Percentiles rank a stretch among this genome's conserved stretches.
These are phyloP conservation scores for Verticillium nubilum DNA, from an alignment of 2,329 filamentous ascomycete species.

Conservation along the genomic window DNA sequence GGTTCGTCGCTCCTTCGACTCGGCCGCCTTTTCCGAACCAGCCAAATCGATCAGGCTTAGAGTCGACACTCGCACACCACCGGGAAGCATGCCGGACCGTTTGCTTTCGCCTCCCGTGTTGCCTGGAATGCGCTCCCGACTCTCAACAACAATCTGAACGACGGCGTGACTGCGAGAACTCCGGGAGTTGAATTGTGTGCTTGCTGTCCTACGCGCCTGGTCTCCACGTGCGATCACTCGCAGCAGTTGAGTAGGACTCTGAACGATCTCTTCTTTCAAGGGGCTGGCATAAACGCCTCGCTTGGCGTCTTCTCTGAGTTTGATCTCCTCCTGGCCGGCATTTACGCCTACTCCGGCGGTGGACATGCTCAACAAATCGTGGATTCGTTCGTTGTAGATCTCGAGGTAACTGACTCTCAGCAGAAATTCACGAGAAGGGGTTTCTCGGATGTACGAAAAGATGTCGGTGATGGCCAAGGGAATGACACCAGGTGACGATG, in stretches of 20 bases:
- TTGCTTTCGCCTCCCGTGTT: constrained; percentile 51
- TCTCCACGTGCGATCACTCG: constrained; percentile 94
- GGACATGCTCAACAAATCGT: constrained; percentile 81
- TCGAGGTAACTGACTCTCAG: constrained; percentile 96
- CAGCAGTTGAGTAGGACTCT: constrained; percentile 91
- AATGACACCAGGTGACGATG: constrained; percentile 91
- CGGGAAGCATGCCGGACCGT: constrained; percentile 66
- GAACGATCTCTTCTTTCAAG: constrained; percentile 96
- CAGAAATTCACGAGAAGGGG: constrained; percentile 87
- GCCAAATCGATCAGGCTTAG: constrained; percentile 94
- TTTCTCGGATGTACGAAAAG: constrained; percentile 97
- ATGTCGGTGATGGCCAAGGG: constrained; percentile 97
- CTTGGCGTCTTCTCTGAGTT: constrained; percentile 93
- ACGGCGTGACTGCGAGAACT: constrained; percentile 98
- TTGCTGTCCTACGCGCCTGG: constrained; percentile 81
- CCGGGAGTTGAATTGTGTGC: constrained; percentile 93
- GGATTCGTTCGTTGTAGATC: constrained; percentile 98
- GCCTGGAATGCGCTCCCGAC: constrained; percentile 73
- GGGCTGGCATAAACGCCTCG: constrained; percentile 94
- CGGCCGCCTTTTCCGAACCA: constrained; percentile 91
- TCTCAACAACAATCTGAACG: constrained; percentile 97
- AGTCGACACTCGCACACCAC: constrained; percentile 91
- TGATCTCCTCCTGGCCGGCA: constrained; percentile 81
- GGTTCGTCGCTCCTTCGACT: constrained; percentile 86
- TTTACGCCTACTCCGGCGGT: constrained; percentile 48